Base-by-base conservation (phyloP, 345 rosid genomes). In the Citrus glauca region DNA sequence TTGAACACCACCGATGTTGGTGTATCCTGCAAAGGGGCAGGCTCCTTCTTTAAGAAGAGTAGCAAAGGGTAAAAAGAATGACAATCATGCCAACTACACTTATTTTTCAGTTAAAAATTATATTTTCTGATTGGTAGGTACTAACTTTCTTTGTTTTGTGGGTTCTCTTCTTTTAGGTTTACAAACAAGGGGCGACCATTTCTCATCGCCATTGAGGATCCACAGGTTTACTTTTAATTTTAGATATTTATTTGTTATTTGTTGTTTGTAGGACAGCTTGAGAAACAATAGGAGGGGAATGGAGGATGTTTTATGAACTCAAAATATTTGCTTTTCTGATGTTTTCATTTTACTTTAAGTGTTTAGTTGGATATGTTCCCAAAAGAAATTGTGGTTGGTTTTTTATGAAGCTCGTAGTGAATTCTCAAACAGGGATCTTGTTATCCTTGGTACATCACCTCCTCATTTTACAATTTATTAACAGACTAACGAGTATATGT, bases 191-290 rank as follows among this genome's bases (percentile, higher is more conserved):
- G 81, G 45, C 82, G 92, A 35, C 94, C 98, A 71, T 85, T 86
- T 78, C 94, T 94, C 77, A 92, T 95, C 82, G 86, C 97, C 83
- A 93, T 95, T 22, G 96, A 95, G 83, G 99, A 95, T 64, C 98
- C 98, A 81, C 96, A 93, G 98, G 99, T 93, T 61, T 75, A 69
- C 68, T 72, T 81, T 50, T 73, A 25, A n/a, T 72, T 81, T 50
- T 75, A 30, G 32, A 65, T 61, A 2, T 56, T 56, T 64, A 30
- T 35, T 73, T 82, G 10, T 25, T 28, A 5, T 68, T 9, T 48
- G 19, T 13, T 71, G 10, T 45, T 37, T 73, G 13, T 60, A 33
- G 38, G 45, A n/a, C 56, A 68, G 55, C 55, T 77, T 42, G 72
- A 69, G 69, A 71, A 80, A n/a, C 56, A 53, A 75, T 32, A 35